Evolutionary conservation across 345 rosid species (phyloP), one percentile per base, ranked within the genome.

Genomic region (Punica granatum): DNA sequence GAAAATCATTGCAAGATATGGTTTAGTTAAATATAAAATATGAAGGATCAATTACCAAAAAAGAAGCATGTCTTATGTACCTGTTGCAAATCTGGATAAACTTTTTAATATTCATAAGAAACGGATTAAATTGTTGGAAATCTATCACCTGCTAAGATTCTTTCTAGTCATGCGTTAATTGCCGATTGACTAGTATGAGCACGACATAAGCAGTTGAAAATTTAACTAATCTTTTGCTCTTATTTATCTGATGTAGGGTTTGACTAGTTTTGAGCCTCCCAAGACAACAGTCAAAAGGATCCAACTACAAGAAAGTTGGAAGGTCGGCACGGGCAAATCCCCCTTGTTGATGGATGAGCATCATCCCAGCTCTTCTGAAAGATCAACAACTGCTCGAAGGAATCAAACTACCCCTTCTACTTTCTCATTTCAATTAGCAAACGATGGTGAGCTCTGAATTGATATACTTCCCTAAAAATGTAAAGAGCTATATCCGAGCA

Each of bases 261-360:
- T 87, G 96, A 85, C 88, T 65, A 85, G 81, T 73, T 94, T 86
- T 79, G 90, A 86, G 79, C 98, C 99, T 64, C 80, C 95, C 51
- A 94, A 87, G 75, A 94, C 99, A 73, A 94, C 90, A 66, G 89
- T 91, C 48, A 92, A 86, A 80, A 84, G 99, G 85, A 83, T 91
- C 71, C 79, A 85, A 79, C 74, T 88, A 78, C 85, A 79, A 77
- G 90, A 86, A 73, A 76, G 64, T 67, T 80, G 75, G 74, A 88
- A 80, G 67, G 73, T 73, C 37, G 71, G 71, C 79, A 68, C 67
- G 31, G 69, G 73, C 66, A 84, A 77, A 74, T 80, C 80, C 46
- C 73, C 76, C 32, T 58, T 70, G 62, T 69, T 56, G 48, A 74
- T 68, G 66, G 87, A 81, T 71, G 77, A 78, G 76, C 83, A 71